Percentiles rank a stretch among this genome's conserved stretches.
These are phyloP conservation scores for Sporothrix humicola DNA, from an alignment of 2,329 filamentous ascomycete genomes.

Conservation along the genomic window DNA sequence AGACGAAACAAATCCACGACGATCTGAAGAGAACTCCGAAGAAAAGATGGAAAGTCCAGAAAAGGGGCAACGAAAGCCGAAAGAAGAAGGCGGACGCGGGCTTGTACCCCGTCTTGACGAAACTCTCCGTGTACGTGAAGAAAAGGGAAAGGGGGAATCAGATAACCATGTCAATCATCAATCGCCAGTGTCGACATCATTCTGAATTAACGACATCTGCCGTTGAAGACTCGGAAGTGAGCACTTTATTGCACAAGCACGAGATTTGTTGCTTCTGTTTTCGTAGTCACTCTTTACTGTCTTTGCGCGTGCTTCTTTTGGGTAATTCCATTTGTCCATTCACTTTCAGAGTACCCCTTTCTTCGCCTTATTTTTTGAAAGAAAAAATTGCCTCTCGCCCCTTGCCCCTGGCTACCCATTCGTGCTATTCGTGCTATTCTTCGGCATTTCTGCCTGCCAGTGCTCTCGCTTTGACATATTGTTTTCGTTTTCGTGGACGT, in stretches of 20 bases:
- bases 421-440: neutral
- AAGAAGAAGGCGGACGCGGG: neutral
- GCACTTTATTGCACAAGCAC: neutral
- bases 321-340: too few relatives aligned
- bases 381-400: neutral
- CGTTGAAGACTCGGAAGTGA: neutral
- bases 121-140: slow-evolving; percentile 13
- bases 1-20: slow-evolving; percentile 17
- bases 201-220: neutral
- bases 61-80: neutral
- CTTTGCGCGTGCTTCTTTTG: too few relatives aligned
- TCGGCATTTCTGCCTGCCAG: neutral
- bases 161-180: neutral
- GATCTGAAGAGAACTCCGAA: slow-evolving; percentile 4
- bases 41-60: neutral
- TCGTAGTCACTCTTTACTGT: too few relatives aligned
- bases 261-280: neutral
- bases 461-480: neutral
- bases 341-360: neutral
- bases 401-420: neutral
- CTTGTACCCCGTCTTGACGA: neutral
- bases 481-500: neutral
- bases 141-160: neutral
- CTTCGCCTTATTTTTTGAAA: neutral
- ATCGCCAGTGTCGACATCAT: neutral